Base-by-base conservation (phyloP, 345 rosid species). In the Sisymbrium altissimum region DNA sequence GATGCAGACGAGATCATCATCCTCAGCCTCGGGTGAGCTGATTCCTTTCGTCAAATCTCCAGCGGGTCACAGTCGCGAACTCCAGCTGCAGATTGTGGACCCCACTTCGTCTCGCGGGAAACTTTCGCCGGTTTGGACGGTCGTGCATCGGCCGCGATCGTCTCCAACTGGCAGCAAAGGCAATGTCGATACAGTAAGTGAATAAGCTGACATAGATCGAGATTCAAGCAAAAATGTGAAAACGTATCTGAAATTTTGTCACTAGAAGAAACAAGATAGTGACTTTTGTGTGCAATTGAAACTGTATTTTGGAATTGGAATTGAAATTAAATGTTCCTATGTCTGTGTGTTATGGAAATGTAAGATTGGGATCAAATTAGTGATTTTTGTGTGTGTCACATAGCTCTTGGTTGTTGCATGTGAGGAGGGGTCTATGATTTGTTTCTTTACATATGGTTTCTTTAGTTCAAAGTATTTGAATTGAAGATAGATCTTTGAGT, bases 1-100 rank as follows among this genome's bases (percentile, higher is more conserved):
- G 19, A 77, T 71, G 81, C 66, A 71, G 72, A 77, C 80, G 49
- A 77, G 81, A 71, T 71, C 75, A 10, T 75, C 79, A 3, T 57
- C 63, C 44, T 77, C 76, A 39, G 30, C 55, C 11, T 57, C 63
- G 57, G 7, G 36, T 10, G 59, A 69, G 11, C 8, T 21, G 6
- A 36, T 63, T 19, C 64, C 64, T 41, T 18, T 40, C 29, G 30
- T 1, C 3, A 21, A 12, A 9, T 25, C 18, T 48, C 46, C 66
- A 55, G 35, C 41, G 18, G 15, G 35, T 3, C 50, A 71, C 35
- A 40, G 56, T 9, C 57, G 69, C 64, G 64, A 76, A 15, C 25
- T 9, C 17, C 66, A 77, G 70, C 70, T 75, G 30, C 80, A 77
- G 75, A 56, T 82, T 38, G 75, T 71, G 65, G 79, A 74, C 36